These are phyloP conservation scores for Boletales sp. DNA, from an alignment of 768 basidiomycete genomes.

Conservation along the genomic window DNA sequence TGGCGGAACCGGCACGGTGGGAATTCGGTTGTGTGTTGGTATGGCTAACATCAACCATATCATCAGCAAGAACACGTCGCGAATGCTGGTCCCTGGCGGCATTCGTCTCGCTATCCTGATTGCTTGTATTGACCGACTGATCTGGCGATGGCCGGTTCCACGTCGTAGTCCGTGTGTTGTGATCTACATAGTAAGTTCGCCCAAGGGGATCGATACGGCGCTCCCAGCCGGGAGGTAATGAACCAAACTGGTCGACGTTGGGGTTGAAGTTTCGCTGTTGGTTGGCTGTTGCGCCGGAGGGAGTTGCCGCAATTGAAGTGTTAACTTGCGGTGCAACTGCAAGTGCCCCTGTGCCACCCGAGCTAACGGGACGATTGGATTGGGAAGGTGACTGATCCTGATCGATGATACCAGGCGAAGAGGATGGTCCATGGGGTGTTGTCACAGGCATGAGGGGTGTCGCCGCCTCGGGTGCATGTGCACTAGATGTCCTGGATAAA, in stretches of 20 bases:
- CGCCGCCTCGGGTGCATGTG: slow-evolving; percentile 56
- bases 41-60: slow-evolving; percentile 73
- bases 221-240: slow-evolving; percentile 92
- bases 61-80: slow-evolving; percentile 79
- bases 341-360: slow-evolving; percentile 24
- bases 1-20: slow-evolving; percentile 38
- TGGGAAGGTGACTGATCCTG: slow-evolving; percentile 26
- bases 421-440: slow-evolving; percentile 27
- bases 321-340: slow-evolving; percentile 17
- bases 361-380: slow-evolving; percentile 35
- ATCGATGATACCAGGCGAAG: slow-evolving; percentile 28
- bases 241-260: slow-evolving; percentile 89
- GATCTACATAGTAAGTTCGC: slow-evolving; percentile 97
- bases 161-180: slow-evolving; percentile 95
- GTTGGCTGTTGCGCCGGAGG: slow-evolving; percentile 37
- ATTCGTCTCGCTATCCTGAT: slow-evolving; percentile 76
- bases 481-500: slow-evolving; percentile 63
- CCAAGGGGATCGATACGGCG: slow-evolving; percentile 95
- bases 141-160: slow-evolving; percentile 91
- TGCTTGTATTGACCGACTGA: slow-evolving; percentile 65
- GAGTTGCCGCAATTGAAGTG: slow-evolving; percentile 24
- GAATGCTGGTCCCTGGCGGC: slow-evolving; percentile 85
- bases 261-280: slow-evolving; percentile 88
- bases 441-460: slow-evolving; percentile 42
- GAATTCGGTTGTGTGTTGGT: slow-evolving; percentile 37